Base-by-base conservation (phyloP, 495 filamentous ascomycete genomes). In the Recurvomyces mirabilis region DNA sequence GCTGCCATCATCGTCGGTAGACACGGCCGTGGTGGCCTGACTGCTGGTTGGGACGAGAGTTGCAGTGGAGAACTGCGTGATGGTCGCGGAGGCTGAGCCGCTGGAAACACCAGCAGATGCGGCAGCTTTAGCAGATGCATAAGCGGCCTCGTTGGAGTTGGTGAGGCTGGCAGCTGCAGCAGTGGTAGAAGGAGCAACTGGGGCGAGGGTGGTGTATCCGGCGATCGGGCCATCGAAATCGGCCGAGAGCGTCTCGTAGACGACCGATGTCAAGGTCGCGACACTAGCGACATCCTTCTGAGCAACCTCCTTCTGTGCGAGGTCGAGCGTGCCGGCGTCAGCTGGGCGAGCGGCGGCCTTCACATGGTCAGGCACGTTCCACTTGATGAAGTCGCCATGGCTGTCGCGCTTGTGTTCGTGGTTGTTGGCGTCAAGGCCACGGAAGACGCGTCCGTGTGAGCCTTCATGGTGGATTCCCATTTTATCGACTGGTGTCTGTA, bases 401-500 rank as follows among this genome's bases (percentile, higher is more conserved):
- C 46, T 43, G 39, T 51, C 36, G 42, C 48, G 41, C 48, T 51
- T 34, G n/a, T 32, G 40, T 33, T 42, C 41, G 28, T 39, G 41
- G 12, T 41, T 38, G 3, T 19, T 37, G 4, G 45, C 45, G 29
- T 49, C 46, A 15, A 37, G 12, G 24, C 40, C 40, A 30, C 39
- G 46, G 39, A 49, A 32, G 38, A 49, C 46, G 46, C 33, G 46
- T 25, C 46, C 46, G 39, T 49, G 46, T 19, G 13, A 17, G 18
- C 4, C 18, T 15, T 43, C 29, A 28, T 43, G 29, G 39, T 49
- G 46, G 46, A 49, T 34, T 26, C 46, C 46, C 46, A 49, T 49
- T 19, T 19, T 49, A 30, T 30, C 29, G 33, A 49, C 28, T 22
- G 2, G 14, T 20, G 11, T 24, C n/a, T 42, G 39, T 42, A 9